phyloP scores from a whole-genome alignment of 1,139 yeast genomes.

The Magnusiomyces paraingens region DNA sequence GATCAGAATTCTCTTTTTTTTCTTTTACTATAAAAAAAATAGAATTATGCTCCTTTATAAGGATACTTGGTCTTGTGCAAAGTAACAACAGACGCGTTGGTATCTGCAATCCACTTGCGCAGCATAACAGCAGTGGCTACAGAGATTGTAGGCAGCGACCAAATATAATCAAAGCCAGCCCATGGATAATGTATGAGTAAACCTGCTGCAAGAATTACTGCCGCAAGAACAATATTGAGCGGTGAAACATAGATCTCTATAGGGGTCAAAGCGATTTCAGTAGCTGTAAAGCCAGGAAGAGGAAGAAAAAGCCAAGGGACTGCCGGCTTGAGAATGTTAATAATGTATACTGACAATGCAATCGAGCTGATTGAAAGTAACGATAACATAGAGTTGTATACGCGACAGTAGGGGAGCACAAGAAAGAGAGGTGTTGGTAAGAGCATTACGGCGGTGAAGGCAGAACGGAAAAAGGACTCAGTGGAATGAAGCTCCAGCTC shows the following conservation, averaged over 20 bases:
- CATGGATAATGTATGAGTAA: conserved; percentile 26
- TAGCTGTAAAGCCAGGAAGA: conserved; percentile 6
- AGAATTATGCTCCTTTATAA: conserved; percentile 28
- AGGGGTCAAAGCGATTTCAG: conserved; percentile 9
- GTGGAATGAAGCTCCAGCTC: conserved; percentile 25
- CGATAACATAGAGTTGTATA: conserved; percentile 27
- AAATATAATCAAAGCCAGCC: conserved; percentile 29
- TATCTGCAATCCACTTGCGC: conserved; percentile 28
- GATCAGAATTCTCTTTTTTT: background rate
- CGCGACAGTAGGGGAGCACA: conserved; percentile 28
- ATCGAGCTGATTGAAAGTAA: conserved; percentile 27
- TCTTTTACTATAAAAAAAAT: background rate
- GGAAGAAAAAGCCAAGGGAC: conserved; percentile 6
- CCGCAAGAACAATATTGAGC: conserved; percentile 22
- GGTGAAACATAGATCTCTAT: conserved; percentile 15
- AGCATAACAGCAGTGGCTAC: conserved; percentile 24
- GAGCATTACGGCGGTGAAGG: conserved; percentile 25
- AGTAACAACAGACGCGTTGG: conserved; percentile 21
- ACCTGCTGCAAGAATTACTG: conserved; percentile 23
- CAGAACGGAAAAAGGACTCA: conserved; percentile 22
- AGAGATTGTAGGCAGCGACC: conserved; percentile 29
- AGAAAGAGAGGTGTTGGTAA: conserved; percentile 33
- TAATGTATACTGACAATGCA: conserved; percentile 23
- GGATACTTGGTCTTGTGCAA: conserved; percentile 25
- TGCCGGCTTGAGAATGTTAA: conserved; percentile 17